Evolutionary conservation across 2,329 filamentous ascomycete species (phyloP), one percentile per base, ranked within the genome.

Genomic region (Claviceps pazoutovae): DNA sequence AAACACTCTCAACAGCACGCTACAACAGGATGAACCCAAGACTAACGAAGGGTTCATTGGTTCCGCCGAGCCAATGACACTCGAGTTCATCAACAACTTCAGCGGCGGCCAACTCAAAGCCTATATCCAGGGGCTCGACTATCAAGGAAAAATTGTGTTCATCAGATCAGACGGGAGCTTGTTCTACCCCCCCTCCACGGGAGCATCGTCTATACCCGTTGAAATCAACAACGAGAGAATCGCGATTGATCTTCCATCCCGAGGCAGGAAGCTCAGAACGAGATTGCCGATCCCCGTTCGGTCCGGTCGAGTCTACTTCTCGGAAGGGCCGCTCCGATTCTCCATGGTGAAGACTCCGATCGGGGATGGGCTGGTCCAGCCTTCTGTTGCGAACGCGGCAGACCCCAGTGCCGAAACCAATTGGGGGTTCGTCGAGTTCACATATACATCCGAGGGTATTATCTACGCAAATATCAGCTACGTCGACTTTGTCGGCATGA

Each of bases 341-440:
- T 73, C 63, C 58, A 69, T 69, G 48, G 67, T 74, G 16, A 58
- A 56, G 17, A 61, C 55, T 13, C 58, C 56, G 2, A 47, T 7
- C 1, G 62, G 63, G 0, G 66, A 68, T 41, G 65, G 64, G 26
- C 58, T 78, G 1, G 74, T 78, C 13, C 70, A 76, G 56, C 75
- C 75, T 0, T 71, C 74, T 0, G 66, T 70, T 8, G 66, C 64
- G 11, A 73, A 72, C 58, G 61, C 69, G 0, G 50, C 55, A 3
- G 73, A 76, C 50, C 69, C 72, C 3, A 73, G 67, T 30, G 62
- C 68, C 0, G 64, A 60, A 2, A 58, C 72, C 39, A 70, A 70
- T 58, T 76, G 73, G 72, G 73, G 72, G 1, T 76, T 76, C 51
- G 65, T 74, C 17, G 74, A 77, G 57, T 61, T 77, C 30, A 73